phyloP scores from a whole-genome alignment of 176 grass and related monocot genomes.

The Carex scoparia region DNA sequence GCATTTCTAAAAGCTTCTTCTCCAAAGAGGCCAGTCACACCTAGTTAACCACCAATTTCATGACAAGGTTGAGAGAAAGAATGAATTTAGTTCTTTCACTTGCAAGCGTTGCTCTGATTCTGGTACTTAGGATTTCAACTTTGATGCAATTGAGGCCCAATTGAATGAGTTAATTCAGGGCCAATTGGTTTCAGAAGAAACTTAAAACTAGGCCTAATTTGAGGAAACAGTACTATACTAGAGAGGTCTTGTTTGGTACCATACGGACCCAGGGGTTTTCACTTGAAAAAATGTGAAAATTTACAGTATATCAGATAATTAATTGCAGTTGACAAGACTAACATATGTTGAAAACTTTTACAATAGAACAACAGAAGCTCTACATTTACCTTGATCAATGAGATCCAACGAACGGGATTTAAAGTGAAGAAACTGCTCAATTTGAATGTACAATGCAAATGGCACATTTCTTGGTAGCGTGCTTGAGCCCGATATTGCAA shows the following conservation, averaged over 20 bases:
- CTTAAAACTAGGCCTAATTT: background rate
- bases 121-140: background rate
- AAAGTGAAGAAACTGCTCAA: constrained; percentile 70
- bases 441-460: constrained; percentile 62
- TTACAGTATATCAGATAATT: background rate
- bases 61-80: background rate
- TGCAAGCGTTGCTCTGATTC: background rate
- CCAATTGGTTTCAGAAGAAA: background rate
- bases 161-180: background rate
- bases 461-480: constrained; percentile 43
- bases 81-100: background rate
- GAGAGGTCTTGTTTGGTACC: background rate
- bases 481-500: constrained; percentile 56
- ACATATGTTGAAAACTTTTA: background rate
- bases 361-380: background rate
- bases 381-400: constrained; percentile 17
- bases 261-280: background rate
- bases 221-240: background rate
- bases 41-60: constrained; percentile 10
- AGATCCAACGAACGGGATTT: constrained; percentile 46
- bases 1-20: constrained; percentile 41
- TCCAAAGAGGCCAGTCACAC: constrained; percentile 30
- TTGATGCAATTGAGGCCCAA: background rate
- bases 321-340: background rate
- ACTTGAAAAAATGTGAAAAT: background rate